Percentiles rank a stretch among this genome's conserved stretches.
Conservation (phyloP, 768 basidiomycete species). For the Kockovaella imperatae region DNA sequence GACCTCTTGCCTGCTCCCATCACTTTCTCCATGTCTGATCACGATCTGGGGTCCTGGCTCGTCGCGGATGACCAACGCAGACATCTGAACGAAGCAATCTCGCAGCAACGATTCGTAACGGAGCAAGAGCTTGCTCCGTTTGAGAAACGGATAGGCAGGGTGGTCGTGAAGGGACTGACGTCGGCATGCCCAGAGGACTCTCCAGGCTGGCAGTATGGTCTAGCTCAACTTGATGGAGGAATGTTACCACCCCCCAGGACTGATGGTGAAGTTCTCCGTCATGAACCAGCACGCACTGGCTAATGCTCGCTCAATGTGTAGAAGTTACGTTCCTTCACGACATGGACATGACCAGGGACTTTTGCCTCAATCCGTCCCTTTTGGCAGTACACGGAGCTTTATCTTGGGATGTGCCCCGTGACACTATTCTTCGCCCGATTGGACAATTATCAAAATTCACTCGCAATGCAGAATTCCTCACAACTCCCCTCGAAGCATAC, state of each 20-base stretch:
- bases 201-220: constrained; percentile 17
- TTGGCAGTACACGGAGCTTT: constrained; percentile 34
- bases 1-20: constrained; percentile 25
- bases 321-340: constrained; percentile 39
- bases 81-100: constrained; percentile 19
- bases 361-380: constrained; percentile 32
- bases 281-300: background rate
- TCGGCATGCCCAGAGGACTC: constrained; percentile 36
- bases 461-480: constrained; percentile 38
- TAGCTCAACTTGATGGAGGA: constrained; percentile 8
- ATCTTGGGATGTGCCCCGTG: constrained; percentile 32
- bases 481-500: constrained; percentile 34
- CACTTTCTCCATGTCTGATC: constrained; percentile 36
- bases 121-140: constrained; percentile 26
- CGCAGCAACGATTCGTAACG: constrained; percentile 19
- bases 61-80: constrained; percentile 33
- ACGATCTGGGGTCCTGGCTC: constrained; percentile 40
- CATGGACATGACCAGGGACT: constrained; percentile 28
- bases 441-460: constrained; percentile 41
- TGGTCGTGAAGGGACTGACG: constrained; percentile 14
- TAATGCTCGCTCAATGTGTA: constrained; percentile 5
- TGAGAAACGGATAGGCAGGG: constrained; percentile 32
- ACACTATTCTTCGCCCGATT: constrained; percentile 36
- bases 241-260: background rate
- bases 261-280: background rate